A percentile compares a stretch with the other conserved stretches of the same genome.
These are phyloP conservation scores for Cucumis cinereus DNA, from an alignment of 306 rosid species.

Conservation along the genomic window DNA sequence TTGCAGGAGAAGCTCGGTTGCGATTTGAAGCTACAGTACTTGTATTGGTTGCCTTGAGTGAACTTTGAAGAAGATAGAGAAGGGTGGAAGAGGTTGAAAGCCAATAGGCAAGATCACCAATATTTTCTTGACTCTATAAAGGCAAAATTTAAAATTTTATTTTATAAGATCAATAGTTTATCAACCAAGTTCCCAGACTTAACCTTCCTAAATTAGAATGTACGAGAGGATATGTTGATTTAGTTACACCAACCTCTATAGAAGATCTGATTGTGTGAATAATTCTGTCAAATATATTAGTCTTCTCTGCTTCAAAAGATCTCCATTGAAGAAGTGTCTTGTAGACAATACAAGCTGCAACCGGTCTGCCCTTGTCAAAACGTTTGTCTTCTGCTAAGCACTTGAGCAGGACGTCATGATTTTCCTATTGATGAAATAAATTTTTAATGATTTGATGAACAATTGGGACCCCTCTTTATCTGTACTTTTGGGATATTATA, in stretches of 20 bases:
- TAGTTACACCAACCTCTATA: slow-evolving; percentile 40
- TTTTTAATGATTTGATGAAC: slow-evolving; percentile 3
- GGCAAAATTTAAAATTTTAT: slow-evolving; percentile 7
- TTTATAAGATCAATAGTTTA: neutral
- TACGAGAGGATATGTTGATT: neutral
- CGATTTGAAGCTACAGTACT: slow-evolving; percentile 34
- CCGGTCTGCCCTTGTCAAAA: slow-evolving; percentile 64
- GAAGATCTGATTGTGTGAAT: slow-evolving; percentile 46
- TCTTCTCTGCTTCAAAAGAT: slow-evolving; percentile 75
- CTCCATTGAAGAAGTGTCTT: slow-evolving; percentile 84
- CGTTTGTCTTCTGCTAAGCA: slow-evolving; percentile 55
- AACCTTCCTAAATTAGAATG: neutral
- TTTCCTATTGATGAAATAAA: slow-evolving; percentile 49
- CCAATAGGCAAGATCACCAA: slow-evolving; percentile 69
- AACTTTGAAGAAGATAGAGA: slow-evolving; percentile 63
- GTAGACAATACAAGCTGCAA: slow-evolving; percentile 59
- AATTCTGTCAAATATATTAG: slow-evolving; percentile 68
- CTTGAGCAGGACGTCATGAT: slow-evolving; percentile 66
- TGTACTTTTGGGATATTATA: neutral
- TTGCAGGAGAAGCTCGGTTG: slow-evolving; percentile 55
- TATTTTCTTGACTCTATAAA: slow-evolving; percentile 46
- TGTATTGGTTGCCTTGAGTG: slow-evolving; percentile 71
- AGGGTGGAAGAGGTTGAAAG: slow-evolving; percentile 79
- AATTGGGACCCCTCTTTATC: neutral
- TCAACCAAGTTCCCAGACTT: neutral